Evolutionary conservation across 2,329 filamentous ascomycete species (phyloP).

Genomic region (Cryphonectria parasitica): DNA sequence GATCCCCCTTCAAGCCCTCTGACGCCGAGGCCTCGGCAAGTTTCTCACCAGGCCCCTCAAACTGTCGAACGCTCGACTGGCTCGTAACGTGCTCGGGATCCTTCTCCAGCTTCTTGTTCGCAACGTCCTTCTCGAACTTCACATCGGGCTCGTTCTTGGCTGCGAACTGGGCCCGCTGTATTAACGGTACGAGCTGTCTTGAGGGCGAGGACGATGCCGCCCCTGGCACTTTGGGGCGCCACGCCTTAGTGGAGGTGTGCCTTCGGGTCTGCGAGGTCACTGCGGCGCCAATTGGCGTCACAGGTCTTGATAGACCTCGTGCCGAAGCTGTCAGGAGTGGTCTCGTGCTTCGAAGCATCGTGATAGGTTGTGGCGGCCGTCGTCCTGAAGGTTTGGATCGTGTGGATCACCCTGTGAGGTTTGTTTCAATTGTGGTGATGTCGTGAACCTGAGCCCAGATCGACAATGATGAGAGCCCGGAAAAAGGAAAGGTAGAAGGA

Average conservation of each 20-base stretch:
- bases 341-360: constrained; percentile 29
- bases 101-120: constrained; percentile 58
- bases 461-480: neutral
- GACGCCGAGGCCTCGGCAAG: constrained; percentile 36
- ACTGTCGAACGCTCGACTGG: constrained; percentile 58
- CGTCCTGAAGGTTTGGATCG: neutral
- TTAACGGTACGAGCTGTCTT: constrained; percentile 27
- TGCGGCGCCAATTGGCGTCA: constrained; percentile 28
- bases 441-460: neutral
- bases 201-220: neutral
- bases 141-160: constrained; percentile 50
- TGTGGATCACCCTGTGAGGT: too few relatives aligned
- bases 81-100: constrained; percentile 64
- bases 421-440: neutral
- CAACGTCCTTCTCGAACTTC: constrained; percentile 59
- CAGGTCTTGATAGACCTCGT: constrained; percentile 15
- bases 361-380: neutral
- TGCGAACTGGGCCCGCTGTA: constrained; percentile 34
- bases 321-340: constrained; percentile 23
- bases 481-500: neutral
- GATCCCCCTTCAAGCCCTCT: constrained; percentile 48
- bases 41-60: constrained; percentile 41
- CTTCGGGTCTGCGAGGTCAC: constrained; percentile 13
- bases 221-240: constrained; percentile 11
- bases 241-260: constrained; percentile 1